Base-by-base conservation (phyloP, 192 early-diverging fungal genomes). In the Globomyces pollinis-pini region DNA sequence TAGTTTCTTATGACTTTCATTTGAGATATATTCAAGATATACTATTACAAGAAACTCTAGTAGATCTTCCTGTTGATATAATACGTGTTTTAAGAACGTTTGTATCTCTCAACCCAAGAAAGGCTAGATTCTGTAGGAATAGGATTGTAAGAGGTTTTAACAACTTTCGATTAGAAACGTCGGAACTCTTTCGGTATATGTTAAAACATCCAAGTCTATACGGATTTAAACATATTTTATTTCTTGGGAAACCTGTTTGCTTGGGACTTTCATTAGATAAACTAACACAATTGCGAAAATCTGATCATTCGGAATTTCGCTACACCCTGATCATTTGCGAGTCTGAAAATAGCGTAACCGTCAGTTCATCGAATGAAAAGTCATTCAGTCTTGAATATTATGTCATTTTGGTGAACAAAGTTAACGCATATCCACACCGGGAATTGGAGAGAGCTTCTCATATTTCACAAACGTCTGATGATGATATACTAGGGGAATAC, bases 1-100 rank as follows among this genome's bases (percentile, higher is more conserved):
- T 31, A 78, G 76, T 73, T 45, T 63, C 66, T 21, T 80, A 75
- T 43, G 78, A 80, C 54, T 75, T 80, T 42, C 78, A 80, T 47
- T 43, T 80, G 20, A 64, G 71, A 3, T 61, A 68, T 42, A 63
- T 80, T 36, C 63, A 72, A 30, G 18, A 41, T 26, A 67, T 77
- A 28, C 50, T 80, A 13, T 26, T 26, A 26, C 44, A 24, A 23
- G 67, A 72, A 13, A 32, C 61, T 2, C 50, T 47, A 28, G 24
- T 59, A 13, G 29, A 34, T 18, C 30, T 42, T 1, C 53, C 51
- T 12, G 38, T 75, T 45, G 66, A 79, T 39, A 2, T 75, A 11
- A 39, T 80, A 1, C 50, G 50, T 16, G 69, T 70, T 2, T 63
- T 80, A 47, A 56, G 65, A 31, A 54, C 63, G 0, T 80, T 80